phyloP scores from a whole-genome alignment of 2,329 filamentous ascomycete species.

The Penicillium vulpinum region DNA sequence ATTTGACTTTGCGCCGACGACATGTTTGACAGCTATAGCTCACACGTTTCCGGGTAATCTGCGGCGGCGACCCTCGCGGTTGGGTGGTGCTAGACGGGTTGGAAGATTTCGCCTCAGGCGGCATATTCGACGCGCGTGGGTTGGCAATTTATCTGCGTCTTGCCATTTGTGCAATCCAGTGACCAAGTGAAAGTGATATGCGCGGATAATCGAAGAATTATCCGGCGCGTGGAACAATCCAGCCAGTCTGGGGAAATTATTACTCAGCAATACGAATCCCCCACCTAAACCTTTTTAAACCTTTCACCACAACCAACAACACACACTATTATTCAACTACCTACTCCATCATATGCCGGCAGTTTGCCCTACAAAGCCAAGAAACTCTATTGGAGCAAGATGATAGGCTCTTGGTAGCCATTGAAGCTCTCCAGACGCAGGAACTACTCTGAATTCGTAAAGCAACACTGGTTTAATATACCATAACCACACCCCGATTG shows the following conservation, averaged over 20 bases:
- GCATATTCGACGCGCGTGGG: not conserved
- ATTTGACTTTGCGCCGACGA: conserved; percentile 50
- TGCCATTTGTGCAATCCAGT: not conserved
- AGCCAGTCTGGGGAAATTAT: not conserved
- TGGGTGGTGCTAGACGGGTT: not conserved
- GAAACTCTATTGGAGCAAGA: not conserved
- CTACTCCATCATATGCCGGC: not conserved
- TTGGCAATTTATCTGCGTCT: not conserved
- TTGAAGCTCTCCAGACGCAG: no score
- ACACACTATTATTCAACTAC: not conserved
- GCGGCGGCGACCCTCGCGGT: conserved; percentile 19
- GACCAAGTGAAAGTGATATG: not conserved
- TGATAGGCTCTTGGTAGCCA: not conserved
- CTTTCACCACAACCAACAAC: not conserved
- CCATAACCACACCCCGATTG: no score
- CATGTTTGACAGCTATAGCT: conserved; percentile 51
- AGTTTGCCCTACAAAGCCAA: not conserved
- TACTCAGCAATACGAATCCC: not conserved
- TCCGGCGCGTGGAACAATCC: not conserved
- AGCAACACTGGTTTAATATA: not conserved
- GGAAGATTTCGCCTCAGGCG: not conserved
- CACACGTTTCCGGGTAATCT: conserved; percentile 50
- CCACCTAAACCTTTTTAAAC: no score
- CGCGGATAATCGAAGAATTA: not conserved
- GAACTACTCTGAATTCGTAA: not conserved